Percentiles rank a stretch among this genome's conserved stretches.
Evolutionary conservation across 805 yeast species (phyloP).

Genomic region (Cyberlindnera euphorbiae): DNA sequence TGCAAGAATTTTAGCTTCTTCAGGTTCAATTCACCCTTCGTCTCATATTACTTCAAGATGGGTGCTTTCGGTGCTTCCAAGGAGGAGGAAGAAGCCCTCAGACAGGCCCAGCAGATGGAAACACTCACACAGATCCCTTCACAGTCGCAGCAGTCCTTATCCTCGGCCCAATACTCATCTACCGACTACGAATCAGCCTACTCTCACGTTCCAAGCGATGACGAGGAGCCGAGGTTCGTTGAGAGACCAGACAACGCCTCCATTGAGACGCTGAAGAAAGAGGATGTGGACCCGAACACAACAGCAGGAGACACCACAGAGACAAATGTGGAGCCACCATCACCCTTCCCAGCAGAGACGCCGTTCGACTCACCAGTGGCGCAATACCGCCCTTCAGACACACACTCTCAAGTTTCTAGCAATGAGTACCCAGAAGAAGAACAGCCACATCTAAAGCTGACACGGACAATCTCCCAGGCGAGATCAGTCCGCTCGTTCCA

Average conservation of each 20-base stretch:
- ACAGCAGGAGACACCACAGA: background rate
- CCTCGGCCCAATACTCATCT: conserved; percentile 7
- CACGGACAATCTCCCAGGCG: conserved; percentile 8
- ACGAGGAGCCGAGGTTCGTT: conserved; percentile 1
- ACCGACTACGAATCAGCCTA: conserved; percentile 25
- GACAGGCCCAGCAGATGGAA: conserved; percentile 8
- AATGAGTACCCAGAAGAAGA: too few species aligned
- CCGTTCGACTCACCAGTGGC: conserved; percentile 1
- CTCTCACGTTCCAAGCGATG: conserved; percentile 11
- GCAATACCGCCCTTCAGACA: conserved; percentile 4
- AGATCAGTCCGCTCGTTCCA: conserved; percentile 18
- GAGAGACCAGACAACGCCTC: background rate
- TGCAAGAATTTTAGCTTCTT: too few species aligned
- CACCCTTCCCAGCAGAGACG: background rate
- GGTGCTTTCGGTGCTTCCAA: conserved; percentile 27
- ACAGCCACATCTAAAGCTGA: conserved; percentile 3
- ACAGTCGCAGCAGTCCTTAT: conserved; percentile 1
- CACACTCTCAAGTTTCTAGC: too few species aligned
- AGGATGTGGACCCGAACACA: conserved; percentile 1
- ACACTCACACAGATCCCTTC: background rate
- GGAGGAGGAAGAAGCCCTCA: conserved; percentile 19
- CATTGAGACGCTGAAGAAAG: conserved; percentile 2
- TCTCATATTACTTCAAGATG: conserved; percentile 4
- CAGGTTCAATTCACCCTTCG: too few species aligned
- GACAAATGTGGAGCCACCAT: background rate